These are phyloP conservation scores for Talaromyces islandicus DNA, from an alignment of 2,329 filamentous ascomycete genomes.

Conservation along the genomic window DNA sequence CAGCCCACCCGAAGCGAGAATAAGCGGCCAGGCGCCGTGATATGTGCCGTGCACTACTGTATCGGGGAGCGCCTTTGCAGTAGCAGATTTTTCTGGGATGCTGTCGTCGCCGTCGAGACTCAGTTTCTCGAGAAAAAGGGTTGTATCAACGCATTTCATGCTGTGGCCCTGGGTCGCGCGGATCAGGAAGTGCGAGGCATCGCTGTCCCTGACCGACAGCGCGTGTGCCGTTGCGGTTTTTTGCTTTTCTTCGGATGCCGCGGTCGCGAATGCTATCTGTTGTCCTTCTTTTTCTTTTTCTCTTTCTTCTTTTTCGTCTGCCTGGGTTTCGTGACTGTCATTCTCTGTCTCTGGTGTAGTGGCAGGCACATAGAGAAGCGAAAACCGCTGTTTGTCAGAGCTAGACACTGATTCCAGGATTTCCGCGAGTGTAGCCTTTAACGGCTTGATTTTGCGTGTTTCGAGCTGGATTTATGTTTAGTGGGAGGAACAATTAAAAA, in stretches of 20 bases:
- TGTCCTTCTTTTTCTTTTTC: not conserved
- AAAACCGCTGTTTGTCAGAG: conserved; percentile 89
- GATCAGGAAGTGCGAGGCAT: conserved; percentile 71
- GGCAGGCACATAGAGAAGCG: conserved; percentile 55
- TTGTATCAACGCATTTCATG: conserved; percentile 65
- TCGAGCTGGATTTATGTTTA: conserved; percentile 39
- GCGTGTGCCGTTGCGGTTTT: conserved; percentile 28
- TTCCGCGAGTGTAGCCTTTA: conserved; percentile 70
- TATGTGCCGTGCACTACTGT: conserved; percentile 84
- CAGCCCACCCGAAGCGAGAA: conserved; percentile 70
- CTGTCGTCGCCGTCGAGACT: conserved; percentile 44
- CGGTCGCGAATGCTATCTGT: conserved; percentile 17
- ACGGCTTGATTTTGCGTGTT: conserved; percentile 57
- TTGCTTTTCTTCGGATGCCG: conserved; percentile 24
- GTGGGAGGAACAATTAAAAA: too few species aligned
- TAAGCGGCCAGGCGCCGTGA: conserved; percentile 69
- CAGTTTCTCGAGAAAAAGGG: conserved; percentile 64
- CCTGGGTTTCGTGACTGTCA: conserved; percentile 10
- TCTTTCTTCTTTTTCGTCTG: conserved; percentile 5
- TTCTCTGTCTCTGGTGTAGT: conserved; percentile 13
- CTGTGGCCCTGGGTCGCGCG: conserved; percentile 94
- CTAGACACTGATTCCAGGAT: conserved; percentile 62
- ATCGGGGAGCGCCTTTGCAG: conserved; percentile 45
- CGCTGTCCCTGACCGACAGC: conserved; percentile 31
- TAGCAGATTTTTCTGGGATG: conserved; percentile 6